Evolutionary conservation across 2,329 filamentous ascomycete genomes (phyloP), one percentile per base, ranked within the genome.

Genomic region (Furcasterigmium sp.): DNA sequence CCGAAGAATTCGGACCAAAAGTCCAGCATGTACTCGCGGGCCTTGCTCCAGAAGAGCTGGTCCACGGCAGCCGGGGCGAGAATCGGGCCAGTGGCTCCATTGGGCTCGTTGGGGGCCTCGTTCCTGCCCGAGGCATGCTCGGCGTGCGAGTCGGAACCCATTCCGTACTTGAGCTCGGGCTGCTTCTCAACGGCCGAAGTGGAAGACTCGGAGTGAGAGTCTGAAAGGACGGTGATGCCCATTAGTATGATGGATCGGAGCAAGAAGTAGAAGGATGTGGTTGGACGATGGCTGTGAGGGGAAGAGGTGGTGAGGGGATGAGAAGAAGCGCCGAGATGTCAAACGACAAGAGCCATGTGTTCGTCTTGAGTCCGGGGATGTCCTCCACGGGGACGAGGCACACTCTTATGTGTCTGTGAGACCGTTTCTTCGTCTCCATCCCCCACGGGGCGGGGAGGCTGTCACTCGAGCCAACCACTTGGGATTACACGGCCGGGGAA

Each of bases 1-100:
- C 82, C 82, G 39, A 83, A 74, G 62, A 86, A 85, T 51, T 87
- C 82, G 1, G 79, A 78, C 50, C 85, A 78, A 2, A 73, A 74
- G 48, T 85, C 80, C 46, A 74, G 70, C 29, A 76, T 64, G 21
- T 61, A 52, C 17, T 67, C 61, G 35, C 81, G 70, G 21, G 80
- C 60, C 30, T 65, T 67, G 38, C 65, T 72, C 82, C 82, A 85
- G 15, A 46, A 46, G 14, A 57, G 56, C 43, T 56, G 44, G 39
- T 60, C 53, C 37, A 56, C 53, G 2, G 47, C 46, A 5, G 45
- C 42, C 2, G 42, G 32, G 45, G 52, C 23, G 42, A 46, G 46
- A 15, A 43, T 21, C 41, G 48, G 46, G n/a, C 43, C 32, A 37
- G 50, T 38, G 42, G 23, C 42, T 39, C 42, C 39, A 20, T 20